Evolutionary conservation across 495 filamentous ascomycete genomes (phyloP).

Genomic region (Penicillium odoratum): DNA sequence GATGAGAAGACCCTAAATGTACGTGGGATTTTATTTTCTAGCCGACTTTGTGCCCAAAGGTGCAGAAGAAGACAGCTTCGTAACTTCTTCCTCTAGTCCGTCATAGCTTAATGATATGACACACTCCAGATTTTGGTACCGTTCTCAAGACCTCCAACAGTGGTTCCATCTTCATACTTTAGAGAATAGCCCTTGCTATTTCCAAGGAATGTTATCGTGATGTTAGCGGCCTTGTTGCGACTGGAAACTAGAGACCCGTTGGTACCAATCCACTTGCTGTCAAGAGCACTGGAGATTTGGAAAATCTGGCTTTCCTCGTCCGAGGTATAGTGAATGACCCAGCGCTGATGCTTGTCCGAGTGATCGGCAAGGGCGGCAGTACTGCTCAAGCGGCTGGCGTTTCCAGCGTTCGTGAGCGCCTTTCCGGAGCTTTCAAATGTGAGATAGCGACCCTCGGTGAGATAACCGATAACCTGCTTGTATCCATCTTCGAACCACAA

Average conservation of each 20-base stretch:
- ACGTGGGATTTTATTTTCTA: too few species aligned
- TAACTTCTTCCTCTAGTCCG: too few species aligned
- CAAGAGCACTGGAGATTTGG: not conserved
- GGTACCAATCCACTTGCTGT: not conserved
- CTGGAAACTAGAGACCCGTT: not conserved
- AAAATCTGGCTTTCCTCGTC: not conserved
- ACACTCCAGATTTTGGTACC: not conserved
- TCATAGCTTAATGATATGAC: not conserved
- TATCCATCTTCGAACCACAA: conserved; percentile 51
- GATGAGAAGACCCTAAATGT: too few species aligned
- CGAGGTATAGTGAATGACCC: not conserved
- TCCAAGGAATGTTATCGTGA: not conserved
- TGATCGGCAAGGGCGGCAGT: not conserved
- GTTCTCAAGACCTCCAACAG: not conserved
- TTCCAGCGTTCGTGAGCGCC: not conserved
- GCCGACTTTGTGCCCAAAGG: too few species aligned
- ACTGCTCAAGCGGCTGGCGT: not conserved
- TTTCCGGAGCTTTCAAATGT: conserved; percentile 26
- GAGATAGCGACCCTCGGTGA: conserved; percentile 55
- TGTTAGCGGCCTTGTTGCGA: not conserved
- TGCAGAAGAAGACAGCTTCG: too few species aligned
- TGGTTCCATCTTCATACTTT: not conserved
- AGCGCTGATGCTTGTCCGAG: not conserved
- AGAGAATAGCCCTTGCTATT: not conserved
- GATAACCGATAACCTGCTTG: conserved; percentile 50